Evolutionary conservation across 148 eudicot genomes (phyloP).

Genomic region (Chenopodium suecicum): DNA sequence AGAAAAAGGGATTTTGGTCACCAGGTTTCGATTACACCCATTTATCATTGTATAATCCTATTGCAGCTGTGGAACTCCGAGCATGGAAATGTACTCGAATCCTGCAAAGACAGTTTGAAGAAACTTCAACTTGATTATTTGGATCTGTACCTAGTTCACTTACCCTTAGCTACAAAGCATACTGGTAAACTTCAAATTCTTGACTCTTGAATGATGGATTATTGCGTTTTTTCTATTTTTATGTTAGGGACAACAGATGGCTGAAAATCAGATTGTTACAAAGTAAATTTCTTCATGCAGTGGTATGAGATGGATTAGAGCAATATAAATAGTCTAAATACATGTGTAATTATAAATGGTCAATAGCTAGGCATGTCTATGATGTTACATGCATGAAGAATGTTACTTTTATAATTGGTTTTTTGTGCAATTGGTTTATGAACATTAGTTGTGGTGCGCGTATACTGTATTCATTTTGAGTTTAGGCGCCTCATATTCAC

Average conservation of each 20-base stretch:
- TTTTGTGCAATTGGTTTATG: too few relatives aligned
- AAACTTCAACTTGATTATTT: conserved; percentile 82
- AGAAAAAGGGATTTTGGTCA: neutral
- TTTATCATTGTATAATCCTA: neutral
- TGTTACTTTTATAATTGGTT: neutral
- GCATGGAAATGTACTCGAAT: conserved; percentile 88
- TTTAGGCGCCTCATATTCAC: neutral
- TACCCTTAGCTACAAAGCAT: conserved; percentile 85
- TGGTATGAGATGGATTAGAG: neutral
- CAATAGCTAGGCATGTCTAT: neutral
- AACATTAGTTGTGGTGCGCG: neutral
- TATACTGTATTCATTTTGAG: neutral
- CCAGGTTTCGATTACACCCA: neutral
- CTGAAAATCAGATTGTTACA: too few relatives aligned
- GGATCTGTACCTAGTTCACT: conserved; percentile 85
- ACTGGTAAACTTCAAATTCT: conserved; percentile 47
- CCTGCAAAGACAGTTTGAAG: conserved; percentile 85
- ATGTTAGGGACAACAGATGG: too few relatives aligned
- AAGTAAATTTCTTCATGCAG: neutral
- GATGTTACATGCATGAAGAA: neutral
- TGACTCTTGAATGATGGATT: neutral
- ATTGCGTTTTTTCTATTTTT: neutral
- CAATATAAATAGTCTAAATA: neutral
- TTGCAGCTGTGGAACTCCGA: conserved; percentile 96
- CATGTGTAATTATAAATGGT: neutral